A percentile compares a stretch with the other conserved stretches of the same genome.
Conservation (phyloP, 2,329 filamentous ascomycete species). For the Didymella exigua region DNA sequence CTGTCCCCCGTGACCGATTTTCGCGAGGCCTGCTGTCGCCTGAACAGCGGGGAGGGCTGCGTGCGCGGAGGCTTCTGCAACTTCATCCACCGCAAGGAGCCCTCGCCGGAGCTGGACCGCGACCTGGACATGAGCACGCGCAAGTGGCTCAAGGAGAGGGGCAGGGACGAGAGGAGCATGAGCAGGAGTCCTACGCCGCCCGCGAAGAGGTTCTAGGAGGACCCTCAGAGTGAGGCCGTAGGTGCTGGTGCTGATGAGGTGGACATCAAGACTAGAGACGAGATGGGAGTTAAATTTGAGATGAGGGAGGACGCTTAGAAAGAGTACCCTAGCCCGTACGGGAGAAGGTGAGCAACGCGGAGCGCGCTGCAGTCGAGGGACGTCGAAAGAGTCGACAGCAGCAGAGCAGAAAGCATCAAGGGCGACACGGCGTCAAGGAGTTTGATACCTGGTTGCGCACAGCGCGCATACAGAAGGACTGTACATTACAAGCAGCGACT, state of each 20-base stretch:
- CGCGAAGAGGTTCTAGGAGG: slow-evolving; percentile 52
- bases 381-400: background rate
- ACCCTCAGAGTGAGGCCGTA: slow-evolving; percentile 54
- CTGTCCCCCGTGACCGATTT: slow-evolving; percentile 97
- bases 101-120: slow-evolving; percentile 82
- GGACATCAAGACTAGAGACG: background rate
- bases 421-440: slow-evolving; percentile 20
- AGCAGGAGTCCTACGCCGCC: slow-evolving; percentile 86
- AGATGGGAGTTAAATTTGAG: background rate
- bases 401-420: slow-evolving; percentile 1
- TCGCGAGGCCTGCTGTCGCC: slow-evolving; percentile 91
- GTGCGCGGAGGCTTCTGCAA: slow-evolving; percentile 98
- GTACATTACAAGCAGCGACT: slow-evolving; percentile 16
- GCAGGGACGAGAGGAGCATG: slow-evolving; percentile 81
- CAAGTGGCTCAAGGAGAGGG: slow-evolving; percentile 91
- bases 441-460: slow-evolving; percentile 25
- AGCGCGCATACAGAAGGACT: slow-evolving; percentile 18
- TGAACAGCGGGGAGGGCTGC: slow-evolving; percentile 94
- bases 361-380: background rate
- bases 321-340: background rate
- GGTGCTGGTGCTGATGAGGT: slow-evolving; percentile 56
- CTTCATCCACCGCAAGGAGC: slow-evolving; percentile 98
- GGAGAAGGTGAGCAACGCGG: background rate
- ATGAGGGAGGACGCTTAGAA: background rate
- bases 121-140: slow-evolving; percentile 88